phyloP scores from a whole-genome alignment of 2,329 filamentous ascomycete genomes.

The Aspergillus novoparasiticus region DNA sequence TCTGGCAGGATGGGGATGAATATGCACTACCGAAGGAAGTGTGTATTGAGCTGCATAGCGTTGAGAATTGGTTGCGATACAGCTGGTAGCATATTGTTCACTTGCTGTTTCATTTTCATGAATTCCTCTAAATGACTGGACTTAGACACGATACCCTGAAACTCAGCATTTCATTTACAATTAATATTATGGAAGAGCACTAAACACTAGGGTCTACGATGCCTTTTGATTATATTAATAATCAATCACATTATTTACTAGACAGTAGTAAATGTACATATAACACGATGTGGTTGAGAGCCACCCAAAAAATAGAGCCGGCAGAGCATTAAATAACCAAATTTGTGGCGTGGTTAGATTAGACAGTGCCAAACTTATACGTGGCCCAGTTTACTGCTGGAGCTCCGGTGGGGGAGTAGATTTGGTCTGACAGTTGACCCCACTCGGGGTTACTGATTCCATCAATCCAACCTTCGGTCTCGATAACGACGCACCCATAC shows the following conservation, averaged over 20 bases:
- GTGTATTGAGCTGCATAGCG: neutral
- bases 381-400: conserved; percentile 48
- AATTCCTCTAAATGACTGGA: conserved; percentile 1
- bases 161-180: conserved; percentile 1
- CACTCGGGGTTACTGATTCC: conserved; percentile 90
- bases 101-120: conserved; percentile 1
- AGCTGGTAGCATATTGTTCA: neutral
- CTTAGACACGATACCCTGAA: conserved; percentile 20
- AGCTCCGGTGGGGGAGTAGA: conserved; percentile 43
- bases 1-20: conserved; percentile 49
- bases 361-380: conserved; percentile 48
- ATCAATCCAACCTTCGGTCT: conserved; percentile 93
- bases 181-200: neutral
- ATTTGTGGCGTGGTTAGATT: conserved; percentile 9
- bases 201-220: neutral
- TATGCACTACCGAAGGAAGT: neutral
- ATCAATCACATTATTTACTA: conserved; percentile 5
- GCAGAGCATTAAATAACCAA: neutral
- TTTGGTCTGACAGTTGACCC: conserved; percentile 59
- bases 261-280: conserved; percentile 5
- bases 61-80: neutral
- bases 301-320: neutral
- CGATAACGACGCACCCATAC: conserved; percentile 86
- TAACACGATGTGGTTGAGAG: neutral
- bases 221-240: neutral